These are phyloP conservation scores for Fagopyrum esculentum DNA, from an alignment of 148 eudicot species.

Conservation along the genomic window DNA sequence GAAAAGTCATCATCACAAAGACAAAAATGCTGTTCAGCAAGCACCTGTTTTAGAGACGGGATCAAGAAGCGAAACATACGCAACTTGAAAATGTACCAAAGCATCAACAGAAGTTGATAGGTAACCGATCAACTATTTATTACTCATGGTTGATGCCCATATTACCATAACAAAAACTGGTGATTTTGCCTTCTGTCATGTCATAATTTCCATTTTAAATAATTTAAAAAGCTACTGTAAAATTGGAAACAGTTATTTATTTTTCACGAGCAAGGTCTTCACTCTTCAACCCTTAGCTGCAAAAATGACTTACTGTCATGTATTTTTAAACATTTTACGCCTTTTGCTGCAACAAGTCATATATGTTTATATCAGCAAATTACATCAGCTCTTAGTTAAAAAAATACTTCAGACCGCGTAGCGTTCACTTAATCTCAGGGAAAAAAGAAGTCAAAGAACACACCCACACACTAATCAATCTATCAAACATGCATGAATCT, in stretches of 20 bases:
- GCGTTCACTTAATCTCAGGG: background rate
- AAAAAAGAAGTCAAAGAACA: background rate
- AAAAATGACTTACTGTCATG: background rate
- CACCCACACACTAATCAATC: background rate
- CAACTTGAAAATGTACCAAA: conserved; percentile 34
- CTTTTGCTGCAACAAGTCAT: background rate
- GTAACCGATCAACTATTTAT: background rate
- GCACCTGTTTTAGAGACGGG: conserved; percentile 63
- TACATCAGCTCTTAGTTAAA: background rate
- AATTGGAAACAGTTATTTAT: too few species aligned
- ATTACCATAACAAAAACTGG: background rate
- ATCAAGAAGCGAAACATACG: conserved; percentile 51
- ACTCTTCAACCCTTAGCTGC: background rate
- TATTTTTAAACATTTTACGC: background rate
- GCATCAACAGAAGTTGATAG: conserved; percentile 15
- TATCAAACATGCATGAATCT: background rate
- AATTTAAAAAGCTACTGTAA: too few species aligned
- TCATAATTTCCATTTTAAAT: too few species aligned
- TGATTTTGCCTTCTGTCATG: background rate
- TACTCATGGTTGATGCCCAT: background rate
- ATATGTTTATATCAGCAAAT: background rate
- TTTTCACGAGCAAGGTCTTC: background rate
- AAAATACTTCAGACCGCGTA: background rate
- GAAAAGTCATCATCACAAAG: conserved; percentile 14
- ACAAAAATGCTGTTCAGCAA: conserved; percentile 32